A percentile compares a stretch with the other conserved stretches of the same genome.
Evolutionary conservation across 2,329 filamentous ascomycete species (phyloP).

Genomic region (Claviceps paspali): DNA sequence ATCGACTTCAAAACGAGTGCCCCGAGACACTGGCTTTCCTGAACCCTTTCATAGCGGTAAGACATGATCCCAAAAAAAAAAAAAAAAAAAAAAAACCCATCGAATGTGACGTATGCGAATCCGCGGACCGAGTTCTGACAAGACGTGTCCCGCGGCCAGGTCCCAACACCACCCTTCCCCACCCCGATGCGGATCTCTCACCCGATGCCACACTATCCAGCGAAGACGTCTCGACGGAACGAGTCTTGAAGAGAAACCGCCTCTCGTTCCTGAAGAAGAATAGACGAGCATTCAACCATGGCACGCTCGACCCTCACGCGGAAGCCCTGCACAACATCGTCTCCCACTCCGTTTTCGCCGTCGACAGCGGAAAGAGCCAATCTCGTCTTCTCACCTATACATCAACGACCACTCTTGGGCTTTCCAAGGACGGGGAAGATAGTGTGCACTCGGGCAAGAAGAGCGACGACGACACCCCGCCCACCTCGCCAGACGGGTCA

Average conservation of each 20-base stretch:
- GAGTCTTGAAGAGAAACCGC: constrained; percentile 26
- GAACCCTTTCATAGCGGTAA: constrained; percentile 32
- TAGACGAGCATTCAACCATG: constrained; percentile 31
- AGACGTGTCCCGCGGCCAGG: constrained; percentile 13
- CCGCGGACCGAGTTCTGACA: not conserved
- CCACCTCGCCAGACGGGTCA: constrained; percentile 19
- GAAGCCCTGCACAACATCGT: constrained; percentile 18
- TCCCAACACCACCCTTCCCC: constrained; percentile 45
- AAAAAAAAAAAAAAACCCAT: not conserved
- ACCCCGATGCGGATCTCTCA: constrained; percentile 45
- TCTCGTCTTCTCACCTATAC: constrained; percentile 9
- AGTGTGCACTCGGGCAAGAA: constrained; percentile 17
- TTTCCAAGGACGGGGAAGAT: constrained; percentile 24
- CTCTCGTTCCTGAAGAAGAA: constrained; percentile 32
- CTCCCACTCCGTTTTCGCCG: constrained; percentile 17
- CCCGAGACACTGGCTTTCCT: constrained; percentile 35
- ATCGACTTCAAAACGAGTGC: constrained; percentile 11
- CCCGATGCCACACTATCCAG: constrained; percentile 40
- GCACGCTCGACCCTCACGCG: constrained; percentile 24
- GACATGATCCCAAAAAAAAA: constrained; percentile 8
- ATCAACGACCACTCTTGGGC: constrained; percentile 15
- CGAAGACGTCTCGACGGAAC: constrained; percentile 32
- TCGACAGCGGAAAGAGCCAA: constrained; percentile 11
- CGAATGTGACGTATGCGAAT: not conserved
- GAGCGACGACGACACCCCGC: constrained; percentile 19